A percentile compares a stretch with the other conserved stretches of the same genome.
Evolutionary conservation across 495 filamentous ascomycete species (phyloP).

Genomic region (Rusavskia elegans): DNA sequence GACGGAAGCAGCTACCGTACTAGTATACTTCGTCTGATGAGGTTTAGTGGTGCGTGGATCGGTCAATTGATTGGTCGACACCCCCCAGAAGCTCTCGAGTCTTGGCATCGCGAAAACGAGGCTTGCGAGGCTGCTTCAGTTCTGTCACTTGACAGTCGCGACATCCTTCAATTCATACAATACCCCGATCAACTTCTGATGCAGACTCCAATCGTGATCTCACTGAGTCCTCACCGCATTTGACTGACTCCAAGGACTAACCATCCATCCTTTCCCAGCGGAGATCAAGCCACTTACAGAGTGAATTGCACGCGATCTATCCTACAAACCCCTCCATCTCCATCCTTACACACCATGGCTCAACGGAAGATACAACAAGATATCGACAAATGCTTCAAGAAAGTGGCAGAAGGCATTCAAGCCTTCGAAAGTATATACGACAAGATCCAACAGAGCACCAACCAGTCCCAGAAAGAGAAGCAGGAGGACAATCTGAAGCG

Average conservation of each 20-base stretch:
- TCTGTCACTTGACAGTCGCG: background rate
- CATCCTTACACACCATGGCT: slow-evolving; percentile 48
- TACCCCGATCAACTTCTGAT: background rate
- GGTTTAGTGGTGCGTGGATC: background rate
- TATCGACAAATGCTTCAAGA: slow-evolving; percentile 98
- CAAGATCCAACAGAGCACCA: slow-evolving; percentile 80
- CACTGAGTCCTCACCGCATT: background rate
- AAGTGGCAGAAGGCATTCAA: slow-evolving; percentile 79
- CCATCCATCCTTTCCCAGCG: background rate
- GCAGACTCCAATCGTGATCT: background rate
- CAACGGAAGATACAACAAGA: slow-evolving; percentile 91
- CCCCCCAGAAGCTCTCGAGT: background rate
- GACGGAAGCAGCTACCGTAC: too few relatives aligned
- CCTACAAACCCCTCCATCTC: background rate
- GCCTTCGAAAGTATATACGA: slow-evolving; percentile 89
- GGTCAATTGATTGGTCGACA: background rate
- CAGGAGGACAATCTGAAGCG: slow-evolving; percentile 93
- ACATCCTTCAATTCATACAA: background rate
- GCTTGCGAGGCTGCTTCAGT: background rate
- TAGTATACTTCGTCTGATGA: too few relatives aligned
- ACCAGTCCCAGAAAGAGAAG: slow-evolving; percentile 93
- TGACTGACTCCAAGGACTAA: background rate
- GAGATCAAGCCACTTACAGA: too few relatives aligned
- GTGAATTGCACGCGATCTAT: background rate
- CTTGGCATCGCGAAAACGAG: background rate